Evolutionary conservation across 1,139 yeast species (phyloP).

Genomic region (Pichia sp.): DNA sequence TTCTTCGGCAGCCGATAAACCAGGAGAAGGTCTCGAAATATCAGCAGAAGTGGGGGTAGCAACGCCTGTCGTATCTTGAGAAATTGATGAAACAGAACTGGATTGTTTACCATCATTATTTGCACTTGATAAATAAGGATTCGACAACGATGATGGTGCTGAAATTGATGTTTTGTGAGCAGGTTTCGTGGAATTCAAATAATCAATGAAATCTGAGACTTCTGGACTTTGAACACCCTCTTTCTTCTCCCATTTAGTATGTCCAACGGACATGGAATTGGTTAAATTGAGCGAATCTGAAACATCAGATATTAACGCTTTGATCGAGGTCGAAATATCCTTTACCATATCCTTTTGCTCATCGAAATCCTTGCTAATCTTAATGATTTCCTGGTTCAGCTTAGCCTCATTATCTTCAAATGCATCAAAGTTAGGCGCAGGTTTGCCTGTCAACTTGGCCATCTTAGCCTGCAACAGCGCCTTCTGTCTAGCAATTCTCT

Average conservation of each 20-base stretch:
- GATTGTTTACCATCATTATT: background rate
- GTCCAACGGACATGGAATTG: constrained; percentile 48
- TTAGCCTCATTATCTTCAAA: constrained; percentile 53
- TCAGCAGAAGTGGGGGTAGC: background rate
- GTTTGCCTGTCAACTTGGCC: constrained; percentile 87
- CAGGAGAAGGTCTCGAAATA: constrained; percentile 13
- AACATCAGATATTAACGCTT: constrained; percentile 65
- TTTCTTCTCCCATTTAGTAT: constrained; percentile 81
- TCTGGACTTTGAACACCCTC: constrained; percentile 63
- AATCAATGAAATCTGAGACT: constrained; percentile 60
- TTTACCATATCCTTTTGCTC: constrained; percentile 55
- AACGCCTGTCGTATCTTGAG: background rate
- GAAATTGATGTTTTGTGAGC: constrained; percentile 23
- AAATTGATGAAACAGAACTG: background rate
- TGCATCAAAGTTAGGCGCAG: constrained; percentile 44
- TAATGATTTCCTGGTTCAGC: constrained; percentile 51
- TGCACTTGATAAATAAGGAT: constrained; percentile 10
- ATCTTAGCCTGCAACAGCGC: constrained; percentile 75
- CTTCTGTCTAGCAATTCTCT: constrained; percentile 71
- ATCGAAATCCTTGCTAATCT: constrained; percentile 51
- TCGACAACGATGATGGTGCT: constrained; percentile 8
- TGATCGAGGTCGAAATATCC: constrained; percentile 73
- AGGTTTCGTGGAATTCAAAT: constrained; percentile 40
- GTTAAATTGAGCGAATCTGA: constrained; percentile 42
- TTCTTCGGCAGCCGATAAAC: constrained; percentile 43